Evolutionary conservation across 257 asterid species (phyloP).

Genomic region (Dorcoceras hygrometricum): DNA sequence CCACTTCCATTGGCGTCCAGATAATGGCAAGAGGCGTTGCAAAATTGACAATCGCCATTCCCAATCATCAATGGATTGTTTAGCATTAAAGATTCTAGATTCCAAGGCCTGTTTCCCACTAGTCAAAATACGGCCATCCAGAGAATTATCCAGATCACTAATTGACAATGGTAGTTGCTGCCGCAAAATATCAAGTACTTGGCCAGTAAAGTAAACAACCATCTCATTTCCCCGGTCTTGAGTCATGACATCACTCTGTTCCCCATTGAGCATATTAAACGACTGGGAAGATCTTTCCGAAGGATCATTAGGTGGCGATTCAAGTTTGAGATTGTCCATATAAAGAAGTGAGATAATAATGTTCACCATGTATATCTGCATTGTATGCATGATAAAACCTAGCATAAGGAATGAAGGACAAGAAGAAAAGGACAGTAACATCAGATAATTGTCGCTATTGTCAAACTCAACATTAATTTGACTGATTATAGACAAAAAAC

Average conservation of each 20-base stretch:
- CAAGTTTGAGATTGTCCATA: constrained; percentile 74
- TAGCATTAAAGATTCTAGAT: constrained; percentile 80
- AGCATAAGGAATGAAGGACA: constrained; percentile 30
- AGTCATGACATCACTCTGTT: constrained; percentile 42
- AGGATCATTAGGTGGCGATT: constrained; percentile 49
- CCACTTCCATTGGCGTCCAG: constrained; percentile 97
- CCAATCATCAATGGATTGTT: constrained; percentile 84
- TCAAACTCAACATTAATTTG: neutral
- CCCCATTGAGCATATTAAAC: constrained; percentile 35
- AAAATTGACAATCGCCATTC: constrained; percentile 96
- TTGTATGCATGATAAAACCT: constrained; percentile 26
- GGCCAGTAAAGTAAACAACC: constrained; percentile 73
- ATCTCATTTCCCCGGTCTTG: constrained; percentile 69
- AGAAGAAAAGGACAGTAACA: constrained; percentile 17
- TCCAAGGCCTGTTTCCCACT: constrained; percentile 85
- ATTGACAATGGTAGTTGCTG: constrained; percentile 68
- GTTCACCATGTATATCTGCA: constrained; percentile 91
- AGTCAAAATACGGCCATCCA: constrained; percentile 42
- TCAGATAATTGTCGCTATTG: constrained; percentile 1
- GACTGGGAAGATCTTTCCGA: constrained; percentile 44
- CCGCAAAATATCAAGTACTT: constrained; percentile 66
- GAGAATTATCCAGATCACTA: constrained; percentile 58
- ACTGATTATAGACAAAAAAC: constrained; percentile 11
- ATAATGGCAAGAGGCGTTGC: constrained; percentile 83
- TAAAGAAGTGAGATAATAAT: constrained; percentile 74